Base-by-base conservation (phyloP, 23 red algal genomes). In the Gracilaria domingensis region DNA sequence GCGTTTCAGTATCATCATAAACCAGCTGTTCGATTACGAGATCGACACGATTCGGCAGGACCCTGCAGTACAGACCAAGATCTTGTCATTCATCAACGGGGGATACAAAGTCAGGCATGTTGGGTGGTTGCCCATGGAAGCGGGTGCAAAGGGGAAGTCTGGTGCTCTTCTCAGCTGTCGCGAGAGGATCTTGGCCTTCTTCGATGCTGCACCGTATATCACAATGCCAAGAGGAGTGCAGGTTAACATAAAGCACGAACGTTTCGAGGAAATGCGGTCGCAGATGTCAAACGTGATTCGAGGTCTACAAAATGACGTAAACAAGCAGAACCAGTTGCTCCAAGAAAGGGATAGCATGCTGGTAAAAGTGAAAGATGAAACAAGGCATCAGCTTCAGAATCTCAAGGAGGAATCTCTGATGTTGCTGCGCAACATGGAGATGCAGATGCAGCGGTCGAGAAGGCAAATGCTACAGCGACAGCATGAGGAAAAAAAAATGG, bases 1-100 rank as follows among this genome's bases (percentile, higher is more conserved):
- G 47, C 82, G 82, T 23, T 86, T 86, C 82, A 45, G 35, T 17
- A 34, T 86, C 0, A 71, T 86, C 60, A 42, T 70, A 56, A 71
- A 86, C 62, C 57, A 69, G 49, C 33, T 56, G 25, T 53, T 53
- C 49, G 82, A 86, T 42, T 34, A 49, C 24, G 61, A 69, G 37
- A 55, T 86, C 30, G 12, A 37, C 0, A 32, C 28, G 8, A 69
- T 69, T 37, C 64, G 64, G 4, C 32, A 69, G 14, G 30, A 69
- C 20, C 23, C 32, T 16, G 64, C 64, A 12, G 64, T 69, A 8
- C 64, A 69, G 32, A 69, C 64, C 64, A 69, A 69, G 14, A 69
- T 69, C 26, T 37, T 69, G 64, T 34, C 64, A 37, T 69, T 69
- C 32, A 34, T 69, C 33, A 69, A 69, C 32, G 64, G 64, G 8